These are phyloP conservation scores for Metschnikowia borealis DNA, from an alignment of 805 yeast genomes.

Conservation along the genomic window DNA sequence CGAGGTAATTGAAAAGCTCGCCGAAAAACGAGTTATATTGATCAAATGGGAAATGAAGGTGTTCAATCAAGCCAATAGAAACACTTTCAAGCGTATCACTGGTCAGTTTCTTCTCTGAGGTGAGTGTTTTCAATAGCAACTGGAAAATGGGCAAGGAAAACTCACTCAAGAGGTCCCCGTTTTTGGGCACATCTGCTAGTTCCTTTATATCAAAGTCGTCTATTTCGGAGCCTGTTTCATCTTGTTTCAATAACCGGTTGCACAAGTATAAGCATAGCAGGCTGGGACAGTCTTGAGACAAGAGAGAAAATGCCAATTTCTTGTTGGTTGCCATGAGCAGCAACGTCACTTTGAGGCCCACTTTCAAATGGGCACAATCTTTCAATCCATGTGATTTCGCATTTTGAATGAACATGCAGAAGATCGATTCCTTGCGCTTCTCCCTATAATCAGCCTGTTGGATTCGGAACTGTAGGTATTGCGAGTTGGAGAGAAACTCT, in stretches of 20 bases:
- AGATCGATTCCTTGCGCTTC: constrained; percentile 11
- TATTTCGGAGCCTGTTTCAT: not conserved
- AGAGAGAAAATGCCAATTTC: constrained; percentile 2
- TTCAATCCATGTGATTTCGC: constrained; percentile 2
- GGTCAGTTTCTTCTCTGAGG: constrained; percentile 17
- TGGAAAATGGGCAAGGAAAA: constrained; percentile 43
- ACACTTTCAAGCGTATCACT: constrained; percentile 9
- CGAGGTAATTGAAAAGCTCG: constrained; percentile 33
- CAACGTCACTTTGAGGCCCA: not conserved
- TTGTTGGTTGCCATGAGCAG: constrained; percentile 6
- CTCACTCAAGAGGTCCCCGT: constrained; percentile 19
- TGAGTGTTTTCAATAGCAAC: constrained; percentile 29
- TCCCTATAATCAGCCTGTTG: constrained; percentile 14
- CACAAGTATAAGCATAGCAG: constrained; percentile 41
- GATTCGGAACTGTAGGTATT: constrained; percentile 13
- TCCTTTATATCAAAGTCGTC: not conserved
- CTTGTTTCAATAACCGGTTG: constrained; percentile 34
- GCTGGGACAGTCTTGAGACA: constrained; percentile 14
- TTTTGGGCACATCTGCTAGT: not conserved
- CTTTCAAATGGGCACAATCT: not conserved
- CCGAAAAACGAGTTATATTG: constrained; percentile 35
- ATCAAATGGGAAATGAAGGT: constrained; percentile 27
- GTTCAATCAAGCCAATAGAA: constrained; percentile 6
- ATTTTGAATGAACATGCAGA: constrained; percentile 13
- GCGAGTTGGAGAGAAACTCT: constrained; percentile 10